Evolutionary conservation across 352 stramenopile species (phyloP).

Genomic region (Globisporangium alternatum): DNA sequence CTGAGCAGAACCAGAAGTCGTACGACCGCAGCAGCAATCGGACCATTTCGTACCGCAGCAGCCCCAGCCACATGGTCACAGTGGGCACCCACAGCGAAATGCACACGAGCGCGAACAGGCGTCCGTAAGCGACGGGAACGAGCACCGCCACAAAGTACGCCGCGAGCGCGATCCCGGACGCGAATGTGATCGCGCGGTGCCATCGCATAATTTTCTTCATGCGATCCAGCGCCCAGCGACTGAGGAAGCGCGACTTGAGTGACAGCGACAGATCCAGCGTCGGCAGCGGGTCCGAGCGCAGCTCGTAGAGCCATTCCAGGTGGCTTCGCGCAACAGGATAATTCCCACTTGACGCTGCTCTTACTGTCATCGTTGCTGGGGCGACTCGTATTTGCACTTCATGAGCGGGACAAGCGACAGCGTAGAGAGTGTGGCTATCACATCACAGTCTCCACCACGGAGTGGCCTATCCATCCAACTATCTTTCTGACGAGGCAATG

Average conservation of each 20-base stretch:
- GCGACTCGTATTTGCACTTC: no score
- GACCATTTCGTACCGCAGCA: slow-evolving; percentile 4
- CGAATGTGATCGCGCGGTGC: not conserved
- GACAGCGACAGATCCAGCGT: slow-evolving; percentile 8
- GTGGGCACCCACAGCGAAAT: not conserved
- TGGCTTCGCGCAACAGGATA: not conserved
- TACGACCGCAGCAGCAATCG: not conserved
- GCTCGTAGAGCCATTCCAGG: slow-evolving; percentile 3
- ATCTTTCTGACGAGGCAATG: no score
- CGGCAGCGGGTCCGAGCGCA: slow-evolving; percentile 2
- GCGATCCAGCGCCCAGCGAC: not conserved
- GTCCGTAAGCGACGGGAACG: not conserved
- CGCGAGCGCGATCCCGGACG: not conserved
- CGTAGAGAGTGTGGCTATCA: no score
- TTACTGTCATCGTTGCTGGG: not conserved
- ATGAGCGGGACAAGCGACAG: no score
- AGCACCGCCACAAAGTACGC: not conserved
- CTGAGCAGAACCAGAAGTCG: slow-evolving; percentile 13
- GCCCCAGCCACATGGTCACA: not conserved
- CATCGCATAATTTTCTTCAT: not conserved
- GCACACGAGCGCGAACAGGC: not conserved
- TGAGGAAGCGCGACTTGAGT: slow-evolving; percentile 9
- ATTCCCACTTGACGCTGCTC: not conserved
- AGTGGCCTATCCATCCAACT: no score
- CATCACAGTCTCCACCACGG: no score